phyloP scores from a whole-genome alignment of 768 basidiomycete species.

The Chalciporus piperatus region DNA sequence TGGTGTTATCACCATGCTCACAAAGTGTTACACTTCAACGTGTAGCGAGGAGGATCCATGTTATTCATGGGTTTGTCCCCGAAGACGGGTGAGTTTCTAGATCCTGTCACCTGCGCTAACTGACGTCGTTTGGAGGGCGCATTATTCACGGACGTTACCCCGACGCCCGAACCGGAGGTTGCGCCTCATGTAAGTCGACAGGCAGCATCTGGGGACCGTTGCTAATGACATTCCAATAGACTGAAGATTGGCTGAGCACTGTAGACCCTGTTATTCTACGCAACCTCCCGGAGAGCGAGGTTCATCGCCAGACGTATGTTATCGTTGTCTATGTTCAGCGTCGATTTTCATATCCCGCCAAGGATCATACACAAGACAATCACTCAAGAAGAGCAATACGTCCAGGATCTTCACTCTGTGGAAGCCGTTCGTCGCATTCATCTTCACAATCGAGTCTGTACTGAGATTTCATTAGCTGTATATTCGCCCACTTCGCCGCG shows the following conservation, averaged over 20 bases:
- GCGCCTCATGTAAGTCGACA: constrained; percentile 30
- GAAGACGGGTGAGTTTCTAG: constrained; percentile 47
- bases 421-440: constrained; percentile 50
- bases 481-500: constrained; percentile 51
- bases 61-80: constrained; percentile 79
- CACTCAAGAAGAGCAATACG: constrained; percentile 83
- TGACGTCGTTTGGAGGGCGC: constrained; percentile 24
- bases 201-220: constrained; percentile 20
- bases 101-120: background rate
- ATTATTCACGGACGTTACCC: constrained; percentile 19
- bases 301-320: constrained; percentile 71
- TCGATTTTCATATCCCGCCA: constrained; percentile 1
- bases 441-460: constrained; percentile 33
- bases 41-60: constrained; percentile 80
- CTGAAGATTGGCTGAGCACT: constrained; percentile 50
- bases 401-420: constrained; percentile 81
- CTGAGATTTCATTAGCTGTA: constrained; percentile 41
- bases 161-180: constrained; percentile 27
- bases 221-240: constrained; percentile 21
- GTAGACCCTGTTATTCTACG: constrained; percentile 48
- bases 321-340: background rate
- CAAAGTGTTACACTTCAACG: constrained; percentile 85
- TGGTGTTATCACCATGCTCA: constrained; percentile 85
- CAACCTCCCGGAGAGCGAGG: constrained; percentile 70
- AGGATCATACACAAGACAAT: constrained; percentile 86